A percentile compares a stretch with the other conserved stretches of the same genome.
Conservation (phyloP, 2,329 filamentous ascomycete genomes). For the Dryadomyces quercivorus region DNA sequence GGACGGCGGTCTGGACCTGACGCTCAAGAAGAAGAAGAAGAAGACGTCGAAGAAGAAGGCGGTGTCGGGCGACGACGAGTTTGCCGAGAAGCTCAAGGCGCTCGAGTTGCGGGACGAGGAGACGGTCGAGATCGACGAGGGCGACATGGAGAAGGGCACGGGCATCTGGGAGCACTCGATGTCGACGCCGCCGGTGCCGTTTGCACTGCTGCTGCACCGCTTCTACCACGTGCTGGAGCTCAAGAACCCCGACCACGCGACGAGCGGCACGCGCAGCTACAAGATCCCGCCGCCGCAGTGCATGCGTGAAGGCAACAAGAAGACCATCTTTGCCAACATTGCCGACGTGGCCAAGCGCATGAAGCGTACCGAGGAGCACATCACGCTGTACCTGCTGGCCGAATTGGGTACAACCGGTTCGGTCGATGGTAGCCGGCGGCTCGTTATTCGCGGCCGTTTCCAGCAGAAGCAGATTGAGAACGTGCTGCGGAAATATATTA, state of each 20-base stretch:
- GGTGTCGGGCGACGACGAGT: constrained; percentile 39
- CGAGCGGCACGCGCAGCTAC: constrained; percentile 84
- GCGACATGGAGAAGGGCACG: constrained; percentile 77
- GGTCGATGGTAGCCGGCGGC: constrained; percentile 79
- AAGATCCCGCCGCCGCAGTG: constrained; percentile 99
- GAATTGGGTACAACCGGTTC: constrained; percentile 96
- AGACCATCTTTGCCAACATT: constrained; percentile 99
- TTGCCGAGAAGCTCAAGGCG: constrained; percentile 49
- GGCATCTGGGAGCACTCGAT: constrained; percentile 83
- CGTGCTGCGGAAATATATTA: constrained; percentile 88
- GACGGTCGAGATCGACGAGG: constrained; percentile 43
- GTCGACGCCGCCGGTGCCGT: constrained; percentile 62
- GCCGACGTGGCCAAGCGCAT: constrained; percentile 98
- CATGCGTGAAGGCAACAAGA: constrained; percentile 99
- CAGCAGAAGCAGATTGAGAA: constrained; percentile 99
- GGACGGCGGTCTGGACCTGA: constrained; percentile 40
- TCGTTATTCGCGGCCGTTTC: constrained; percentile 95
- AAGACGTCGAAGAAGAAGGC: constrained; percentile 32
- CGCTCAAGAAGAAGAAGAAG: constrained; percentile 73
- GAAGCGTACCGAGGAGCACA: constrained; percentile 97
- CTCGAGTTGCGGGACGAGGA: constrained; percentile 50
- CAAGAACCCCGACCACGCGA: constrained; percentile 92
- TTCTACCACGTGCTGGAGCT: constrained; percentile 93
- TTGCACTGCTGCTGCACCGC: constrained; percentile 72
- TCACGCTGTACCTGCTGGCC: constrained; percentile 92